These are phyloP conservation scores for Alectoria sarmentosa DNA, from an alignment of 495 filamentous ascomycete genomes.

Conservation along the genomic window DNA sequence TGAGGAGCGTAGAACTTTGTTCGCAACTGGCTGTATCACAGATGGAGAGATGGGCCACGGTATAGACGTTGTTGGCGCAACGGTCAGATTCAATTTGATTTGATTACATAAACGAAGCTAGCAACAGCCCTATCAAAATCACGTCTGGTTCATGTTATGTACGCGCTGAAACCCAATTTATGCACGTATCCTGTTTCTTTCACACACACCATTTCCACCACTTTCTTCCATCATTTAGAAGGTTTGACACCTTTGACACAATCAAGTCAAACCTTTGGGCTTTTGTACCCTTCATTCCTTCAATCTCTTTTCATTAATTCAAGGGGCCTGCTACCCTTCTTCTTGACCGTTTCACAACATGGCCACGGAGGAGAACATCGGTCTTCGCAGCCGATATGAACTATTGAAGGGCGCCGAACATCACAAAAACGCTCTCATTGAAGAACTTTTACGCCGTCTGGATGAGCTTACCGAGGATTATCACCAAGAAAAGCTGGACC, in stretches of 20 bases:
- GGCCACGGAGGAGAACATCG: conserved; percentile 21
- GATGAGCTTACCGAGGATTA: conserved; percentile 42
- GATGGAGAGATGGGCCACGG: too few species aligned
- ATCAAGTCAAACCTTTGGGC: background rate
- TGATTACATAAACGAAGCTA: background rate
- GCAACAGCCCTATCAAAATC: background rate
- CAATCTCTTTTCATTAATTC: background rate
- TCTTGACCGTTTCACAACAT: conserved; percentile 13
- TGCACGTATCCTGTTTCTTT: conserved; percentile 2
- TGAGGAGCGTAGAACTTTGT: background rate
- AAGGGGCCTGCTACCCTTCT: background rate
- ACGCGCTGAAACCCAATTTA: background rate
- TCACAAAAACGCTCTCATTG: conserved; percentile 47
- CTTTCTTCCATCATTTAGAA: background rate
- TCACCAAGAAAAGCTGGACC: conserved; percentile 44
- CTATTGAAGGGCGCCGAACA: conserved; percentile 41
- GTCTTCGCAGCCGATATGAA: conserved; percentile 43
- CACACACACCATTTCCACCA: background rate
- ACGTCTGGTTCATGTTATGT: background rate
- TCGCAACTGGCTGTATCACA: too few species aligned
- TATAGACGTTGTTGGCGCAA: too few species aligned
- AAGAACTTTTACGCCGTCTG: conserved; percentile 46
- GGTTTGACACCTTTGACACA: background rate
- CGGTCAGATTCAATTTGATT: background rate
- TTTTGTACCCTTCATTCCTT: background rate